Evolutionary conservation across 108 stramenopile genomes (phyloP).

Genomic region (Thalassiosira profunda): DNA sequence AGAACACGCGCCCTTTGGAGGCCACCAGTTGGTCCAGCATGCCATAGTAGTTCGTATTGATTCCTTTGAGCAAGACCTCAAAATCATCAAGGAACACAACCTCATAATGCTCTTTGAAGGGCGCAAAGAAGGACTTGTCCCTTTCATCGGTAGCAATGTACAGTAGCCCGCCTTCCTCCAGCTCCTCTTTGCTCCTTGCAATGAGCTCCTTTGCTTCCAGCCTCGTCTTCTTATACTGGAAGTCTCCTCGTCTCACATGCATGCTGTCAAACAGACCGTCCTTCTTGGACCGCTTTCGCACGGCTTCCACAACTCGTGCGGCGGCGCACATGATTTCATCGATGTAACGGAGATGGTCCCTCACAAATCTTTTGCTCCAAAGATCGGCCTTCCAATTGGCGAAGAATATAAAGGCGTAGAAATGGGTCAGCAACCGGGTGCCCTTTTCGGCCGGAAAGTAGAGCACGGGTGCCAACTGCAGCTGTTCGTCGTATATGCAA

Average conservation of each 20-base stretch:
- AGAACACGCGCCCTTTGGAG: constrained; percentile 71
- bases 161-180: constrained; percentile 43
- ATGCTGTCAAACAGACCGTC: constrained; percentile 73
- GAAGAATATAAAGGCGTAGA: constrained; percentile 90
- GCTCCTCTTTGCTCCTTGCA: constrained; percentile 34
- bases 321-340: constrained; percentile 88
- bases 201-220: constrained; percentile 43
- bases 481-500: constrained; percentile 71
- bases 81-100: constrained; percentile 88
- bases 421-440: constrained; percentile 74
- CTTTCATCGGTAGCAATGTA: constrained; percentile 69
- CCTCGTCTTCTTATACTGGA: constrained; percentile 50
- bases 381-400: constrained; percentile 82
- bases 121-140: constrained; percentile 83
- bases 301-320: constrained; percentile 65
- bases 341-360: constrained; percentile 74
- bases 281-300: constrained; percentile 46
- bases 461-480: constrained; percentile 67
- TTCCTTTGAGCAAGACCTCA: constrained; percentile 38
- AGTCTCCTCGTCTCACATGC: constrained; percentile 89
- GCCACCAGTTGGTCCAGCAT: constrained; percentile 92
- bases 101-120: constrained; percentile 68
- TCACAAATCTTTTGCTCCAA: constrained; percentile 67
- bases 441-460: constrained; percentile 66
- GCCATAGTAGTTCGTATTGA: constrained; percentile 81